Percentiles rank a stretch among this genome's conserved stretches.
Evolutionary conservation across 2,329 filamentous ascomycete genomes (phyloP).

Genomic region (Cytospora piceae): DNA sequence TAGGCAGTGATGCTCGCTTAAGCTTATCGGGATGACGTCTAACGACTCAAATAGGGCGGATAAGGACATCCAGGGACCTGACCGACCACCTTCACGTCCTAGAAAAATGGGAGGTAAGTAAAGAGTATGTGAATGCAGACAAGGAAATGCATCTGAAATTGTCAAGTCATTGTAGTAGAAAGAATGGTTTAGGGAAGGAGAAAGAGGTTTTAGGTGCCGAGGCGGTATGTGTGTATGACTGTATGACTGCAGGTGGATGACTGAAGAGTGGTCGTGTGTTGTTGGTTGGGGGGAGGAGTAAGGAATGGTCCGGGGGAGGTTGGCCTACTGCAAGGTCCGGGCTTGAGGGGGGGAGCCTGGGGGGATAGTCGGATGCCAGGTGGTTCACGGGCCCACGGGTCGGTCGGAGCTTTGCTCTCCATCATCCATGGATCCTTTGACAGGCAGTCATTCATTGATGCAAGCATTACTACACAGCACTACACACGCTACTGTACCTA

Average conservation of each 20-base stretch:
- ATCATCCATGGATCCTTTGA: background rate
- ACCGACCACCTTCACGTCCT: background rate
- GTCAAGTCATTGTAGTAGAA: conserved; percentile 1
- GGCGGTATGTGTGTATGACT: conserved; percentile 17
- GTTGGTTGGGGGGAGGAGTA: background rate
- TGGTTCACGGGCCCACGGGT: conserved; percentile 1
- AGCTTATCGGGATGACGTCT: conserved; percentile 24
- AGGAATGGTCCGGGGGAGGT: background rate
- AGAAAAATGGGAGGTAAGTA: background rate
- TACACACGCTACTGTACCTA: background rate
- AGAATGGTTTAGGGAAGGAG: background rate
- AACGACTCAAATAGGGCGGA: conserved; percentile 3
- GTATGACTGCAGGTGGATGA: background rate
- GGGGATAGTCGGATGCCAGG: background rate
- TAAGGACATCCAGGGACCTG: conserved; percentile 7
- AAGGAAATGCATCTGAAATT: background rate
- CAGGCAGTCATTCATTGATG: background rate
- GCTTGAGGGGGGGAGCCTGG: background rate
- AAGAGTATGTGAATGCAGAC: conserved; percentile 8
- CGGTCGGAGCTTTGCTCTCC: background rate
- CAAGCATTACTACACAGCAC: background rate
- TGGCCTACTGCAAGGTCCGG: background rate
- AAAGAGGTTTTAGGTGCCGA: conserved; percentile 1
- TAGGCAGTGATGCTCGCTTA: conserved; percentile 6
- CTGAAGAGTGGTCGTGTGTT: background rate